Percentiles rank a stretch among this genome's conserved stretches.
phyloP scores from a whole-genome alignment of 2,329 filamentous ascomycete genomes.

The Dendrostoma leiphaemia region DNA sequence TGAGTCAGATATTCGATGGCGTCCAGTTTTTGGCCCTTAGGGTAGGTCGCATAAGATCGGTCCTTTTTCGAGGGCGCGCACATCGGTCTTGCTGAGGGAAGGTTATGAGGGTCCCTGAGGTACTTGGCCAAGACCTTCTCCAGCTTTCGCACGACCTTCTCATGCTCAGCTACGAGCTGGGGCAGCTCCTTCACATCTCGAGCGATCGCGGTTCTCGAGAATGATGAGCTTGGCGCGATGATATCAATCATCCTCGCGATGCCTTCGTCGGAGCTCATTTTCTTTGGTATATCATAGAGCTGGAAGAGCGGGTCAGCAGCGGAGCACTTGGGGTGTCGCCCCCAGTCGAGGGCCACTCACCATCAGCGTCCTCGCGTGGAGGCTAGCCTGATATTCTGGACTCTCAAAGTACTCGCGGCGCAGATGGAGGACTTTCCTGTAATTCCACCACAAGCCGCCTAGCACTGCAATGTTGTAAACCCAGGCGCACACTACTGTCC shows the following conservation, averaged over 20 bases:
- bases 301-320: constrained; percentile 34
- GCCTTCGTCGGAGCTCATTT: constrained; percentile 79
- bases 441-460: constrained; percentile 88
- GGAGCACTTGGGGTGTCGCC: neutral
- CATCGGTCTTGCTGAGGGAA: constrained; percentile 73
- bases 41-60: constrained; percentile 60
- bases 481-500: constrained; percentile 57
- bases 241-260: constrained; percentile 80
- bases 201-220: constrained; percentile 78
- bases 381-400: constrained; percentile 81
- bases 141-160: constrained; percentile 74
- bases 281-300: constrained; percentile 80
- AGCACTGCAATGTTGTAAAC: constrained; percentile 72
- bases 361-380: constrained; percentile 74
- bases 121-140: constrained; percentile 87
- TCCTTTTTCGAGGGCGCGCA: constrained; percentile 83
- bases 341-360: constrained; percentile 34
- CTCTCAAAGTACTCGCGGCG: constrained; percentile 80
- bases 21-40: constrained; percentile 75
- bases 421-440: constrained; percentile 68
- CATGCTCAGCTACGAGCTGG: constrained; percentile 79
- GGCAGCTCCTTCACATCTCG: constrained; percentile 91
- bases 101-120: constrained; percentile 77
- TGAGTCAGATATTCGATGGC: constrained; percentile 91
- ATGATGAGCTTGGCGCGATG: constrained; percentile 73